Base-by-base conservation (phyloP, 2,329 filamentous ascomycete genomes). In the Claviceps paspali region DNA sequence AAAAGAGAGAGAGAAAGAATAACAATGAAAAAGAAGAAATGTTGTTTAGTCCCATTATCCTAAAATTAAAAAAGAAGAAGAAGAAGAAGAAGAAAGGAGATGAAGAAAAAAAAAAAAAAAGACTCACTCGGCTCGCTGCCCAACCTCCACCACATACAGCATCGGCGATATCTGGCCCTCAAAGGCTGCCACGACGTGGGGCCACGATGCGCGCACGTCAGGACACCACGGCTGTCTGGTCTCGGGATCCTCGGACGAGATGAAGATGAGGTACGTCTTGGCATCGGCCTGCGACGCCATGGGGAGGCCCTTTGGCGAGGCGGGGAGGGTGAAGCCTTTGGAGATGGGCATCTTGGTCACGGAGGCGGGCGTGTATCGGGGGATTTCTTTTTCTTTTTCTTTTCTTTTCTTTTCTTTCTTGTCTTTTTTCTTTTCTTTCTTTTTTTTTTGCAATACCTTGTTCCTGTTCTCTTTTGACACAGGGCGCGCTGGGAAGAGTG, bases 201-300 rank as follows among this genome's bases (percentile, higher is more conserved):
- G 57, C 38, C 59, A 39, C 0, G 58, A 54, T 7, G 52, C 54
- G 11, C 54, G 50, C 19, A 61, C 59, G 35, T 61, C 59, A 1
- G 59, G 59, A 18, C 59, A 62, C 59, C 59, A 61, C 4, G 58
- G 49, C 38, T 54, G 45, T 6, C 49, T 49, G 14, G 59, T 61
- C 3, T 42, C 41, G 6, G 55, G 50, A 30, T 60, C 55, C 24
- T 50, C 33, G 23, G 54, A 58, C 2, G 59, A 52, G 24, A 55
- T 48, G 43, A 61, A 61, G n/a, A 54, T 48, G 32, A 61, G 37
- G 43, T 58, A 61, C 3, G 27, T 17, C 18, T 19, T 37, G 21
- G 23, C 30, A 30, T 32, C 29, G 15, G 23, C 27, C 6, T 23
- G 24, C 12, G 30, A 7, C 18, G 30, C 21, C 24, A 39, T 14